Percentiles rank a stretch among this genome's conserved stretches.
Evolutionary conservation across 1,139 yeast genomes (phyloP).

Genomic region (Candida gigantensis): DNA sequence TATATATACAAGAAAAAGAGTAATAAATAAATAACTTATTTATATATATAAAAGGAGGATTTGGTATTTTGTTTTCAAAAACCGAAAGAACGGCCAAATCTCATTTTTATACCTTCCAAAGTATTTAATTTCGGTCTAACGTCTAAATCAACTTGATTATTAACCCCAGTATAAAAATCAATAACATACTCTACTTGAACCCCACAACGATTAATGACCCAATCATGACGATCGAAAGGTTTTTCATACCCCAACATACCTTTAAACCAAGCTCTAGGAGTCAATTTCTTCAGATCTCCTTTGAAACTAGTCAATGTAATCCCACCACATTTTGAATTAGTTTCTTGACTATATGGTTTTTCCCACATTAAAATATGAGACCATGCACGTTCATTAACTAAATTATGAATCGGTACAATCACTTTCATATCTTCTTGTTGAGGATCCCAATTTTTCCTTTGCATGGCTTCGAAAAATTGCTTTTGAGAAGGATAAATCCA

Average conservation of each 20-base stretch:
- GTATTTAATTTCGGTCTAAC: slow-evolving; percentile 88
- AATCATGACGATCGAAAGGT: slow-evolving; percentile 97
- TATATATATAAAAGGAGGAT: slow-evolving; percentile 3
- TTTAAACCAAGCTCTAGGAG: slow-evolving; percentile 87
- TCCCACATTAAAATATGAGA: slow-evolving; percentile 84
- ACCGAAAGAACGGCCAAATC: slow-evolving; percentile 64
- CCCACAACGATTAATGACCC: slow-evolving; percentile 91
- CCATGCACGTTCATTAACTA: slow-evolving; percentile 95
- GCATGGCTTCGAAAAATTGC: slow-evolving; percentile 94
- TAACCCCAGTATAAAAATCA: slow-evolving; percentile 77
- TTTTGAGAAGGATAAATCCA: slow-evolving; percentile 97
- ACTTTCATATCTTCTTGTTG: slow-evolving; percentile 80
- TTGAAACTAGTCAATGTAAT: slow-evolving; percentile 81
- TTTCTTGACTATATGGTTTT: slow-evolving; percentile 53
- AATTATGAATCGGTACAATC: slow-evolving; percentile 91
- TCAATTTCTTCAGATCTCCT: slow-evolving; percentile 81
- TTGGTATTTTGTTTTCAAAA: neutral
- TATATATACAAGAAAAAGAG: slow-evolving; percentile 6
- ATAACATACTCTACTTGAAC: slow-evolving; percentile 82
- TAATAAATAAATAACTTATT: slow-evolving; percentile 1
- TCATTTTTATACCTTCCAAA: slow-evolving; percentile 74
- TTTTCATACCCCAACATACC: slow-evolving; percentile 63
- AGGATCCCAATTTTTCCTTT: slow-evolving; percentile 86
- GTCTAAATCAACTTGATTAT: slow-evolving; percentile 67
- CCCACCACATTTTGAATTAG: slow-evolving; percentile 66